phyloP scores from a whole-genome alignment of 768 basidiomycete species.

The Rhodosporidiobolus sp. region DNA sequence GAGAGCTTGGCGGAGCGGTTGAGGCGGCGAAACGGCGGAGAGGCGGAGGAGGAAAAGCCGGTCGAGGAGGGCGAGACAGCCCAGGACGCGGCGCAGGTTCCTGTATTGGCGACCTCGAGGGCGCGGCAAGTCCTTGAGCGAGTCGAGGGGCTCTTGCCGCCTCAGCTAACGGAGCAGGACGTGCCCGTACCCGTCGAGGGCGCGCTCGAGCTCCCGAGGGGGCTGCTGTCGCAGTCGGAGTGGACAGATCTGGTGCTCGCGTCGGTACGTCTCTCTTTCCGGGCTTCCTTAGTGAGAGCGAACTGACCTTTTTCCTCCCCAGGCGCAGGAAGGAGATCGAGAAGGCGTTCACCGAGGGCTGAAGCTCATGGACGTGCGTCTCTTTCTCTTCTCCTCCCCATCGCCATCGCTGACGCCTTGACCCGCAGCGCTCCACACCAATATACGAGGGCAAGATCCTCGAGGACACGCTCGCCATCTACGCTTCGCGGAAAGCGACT shows the following conservation, averaged over 20 bases:
- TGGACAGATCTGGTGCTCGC: constrained; percentile 59
- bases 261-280: constrained; percentile 51
- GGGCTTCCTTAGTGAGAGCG: background rate
- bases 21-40: background rate
- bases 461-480: constrained; percentile 56
- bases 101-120: background rate
- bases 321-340: constrained; percentile 57
- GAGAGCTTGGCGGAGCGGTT: constrained; percentile 8
- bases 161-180: background rate
- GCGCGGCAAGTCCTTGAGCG: background rate
- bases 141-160: background rate
- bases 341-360: constrained; percentile 57
- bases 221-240: constrained; percentile 57
- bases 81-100: background rate
- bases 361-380: constrained; percentile 56
- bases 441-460: constrained; percentile 53
- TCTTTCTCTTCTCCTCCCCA: background rate
- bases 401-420: background rate
- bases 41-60: background rate
- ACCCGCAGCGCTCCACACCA: constrained; percentile 53
- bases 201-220: constrained; percentile 49
- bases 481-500: constrained; percentile 56
- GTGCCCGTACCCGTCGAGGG: background rate
- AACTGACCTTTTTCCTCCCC: constrained; percentile 7
- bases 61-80: background rate